Conservation (phyloP, 495 filamentous ascomycete species). For the Tuber calosporum region DNA sequence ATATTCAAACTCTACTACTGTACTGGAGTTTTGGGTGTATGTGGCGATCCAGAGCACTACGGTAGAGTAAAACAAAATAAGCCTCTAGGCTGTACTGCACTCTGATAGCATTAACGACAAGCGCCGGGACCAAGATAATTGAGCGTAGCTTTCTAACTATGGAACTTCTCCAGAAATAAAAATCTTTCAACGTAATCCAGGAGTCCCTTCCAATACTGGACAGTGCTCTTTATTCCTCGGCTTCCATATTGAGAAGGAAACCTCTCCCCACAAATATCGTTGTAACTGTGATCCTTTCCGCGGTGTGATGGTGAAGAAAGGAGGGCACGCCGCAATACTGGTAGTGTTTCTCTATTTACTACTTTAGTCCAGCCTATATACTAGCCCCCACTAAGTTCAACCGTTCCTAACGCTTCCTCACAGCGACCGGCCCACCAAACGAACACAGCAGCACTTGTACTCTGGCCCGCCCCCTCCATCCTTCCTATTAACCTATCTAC, state of each 20-base stretch:
- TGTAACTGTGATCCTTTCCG: not conserved
- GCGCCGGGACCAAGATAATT: not conserved
- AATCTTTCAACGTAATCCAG: not conserved
- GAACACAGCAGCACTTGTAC: not conserved
- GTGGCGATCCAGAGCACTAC: not conserved
- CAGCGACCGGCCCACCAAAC: not conserved
- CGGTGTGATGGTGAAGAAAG: not conserved
- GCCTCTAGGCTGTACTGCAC: not conserved
- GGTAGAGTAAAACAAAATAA: not conserved
- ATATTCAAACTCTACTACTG: not conserved
- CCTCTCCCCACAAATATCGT: not conserved
- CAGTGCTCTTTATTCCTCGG: not conserved
- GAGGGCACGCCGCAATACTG: not conserved
- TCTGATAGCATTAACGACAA: not conserved
- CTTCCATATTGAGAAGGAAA: not conserved
- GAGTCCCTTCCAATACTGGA: not conserved
- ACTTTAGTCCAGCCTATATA: not conserved
- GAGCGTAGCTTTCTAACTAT: not conserved
- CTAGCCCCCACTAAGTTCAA: not conserved
- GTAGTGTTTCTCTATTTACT: not conserved
- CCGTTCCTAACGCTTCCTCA: not conserved
- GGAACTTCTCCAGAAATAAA: not conserved
- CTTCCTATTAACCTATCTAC: not conserved
- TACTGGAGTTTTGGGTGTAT: not conserved
- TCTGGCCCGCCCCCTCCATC: not conserved